phyloP scores from a whole-genome alignment of 495 filamentous ascomycete species.

The Tuber brumale region DNA sequence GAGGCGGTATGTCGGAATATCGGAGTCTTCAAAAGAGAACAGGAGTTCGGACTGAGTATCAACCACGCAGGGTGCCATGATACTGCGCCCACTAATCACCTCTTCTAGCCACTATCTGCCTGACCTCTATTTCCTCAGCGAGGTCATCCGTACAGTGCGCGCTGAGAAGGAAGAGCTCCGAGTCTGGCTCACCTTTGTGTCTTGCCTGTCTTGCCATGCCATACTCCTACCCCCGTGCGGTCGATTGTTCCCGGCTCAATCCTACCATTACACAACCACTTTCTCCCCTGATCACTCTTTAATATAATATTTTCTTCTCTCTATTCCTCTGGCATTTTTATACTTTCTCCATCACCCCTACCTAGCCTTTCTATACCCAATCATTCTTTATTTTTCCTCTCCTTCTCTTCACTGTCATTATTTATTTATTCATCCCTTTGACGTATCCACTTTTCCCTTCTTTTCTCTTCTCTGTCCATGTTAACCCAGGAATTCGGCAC shows the following conservation, averaged over 20 bases:
- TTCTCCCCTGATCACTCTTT: neutral
- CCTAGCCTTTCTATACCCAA: conserved; percentile 15
- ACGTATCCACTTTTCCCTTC: conserved; percentile 2
- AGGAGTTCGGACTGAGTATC: neutral
- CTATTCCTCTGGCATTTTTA: conserved; percentile 6
- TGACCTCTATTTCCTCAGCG: neutral
- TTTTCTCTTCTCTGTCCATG: conserved; percentile 8
- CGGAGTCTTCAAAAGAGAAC: neutral
- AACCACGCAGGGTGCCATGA: neutral
- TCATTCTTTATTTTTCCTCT: conserved; percentile 9
- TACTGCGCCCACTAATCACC: neutral
- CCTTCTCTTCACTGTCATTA: conserved; percentile 10
- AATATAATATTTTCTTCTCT: neutral
- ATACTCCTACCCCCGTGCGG: neutral
- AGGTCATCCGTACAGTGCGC: neutral
- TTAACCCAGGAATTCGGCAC: neutral
- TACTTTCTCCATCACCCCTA: conserved; percentile 12
- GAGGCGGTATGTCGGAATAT: neutral
- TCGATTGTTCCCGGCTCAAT: neutral
- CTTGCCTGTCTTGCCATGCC: neutral
- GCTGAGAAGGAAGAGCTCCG: neutral
- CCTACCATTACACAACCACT: neutral
- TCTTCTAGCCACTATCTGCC: neutral
- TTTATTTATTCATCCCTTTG: neutral
- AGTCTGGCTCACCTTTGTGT: neutral